Evolutionary conservation across 1,139 yeast species (phyloP).

Genomic region (Sugiyamaella sp.): DNA sequence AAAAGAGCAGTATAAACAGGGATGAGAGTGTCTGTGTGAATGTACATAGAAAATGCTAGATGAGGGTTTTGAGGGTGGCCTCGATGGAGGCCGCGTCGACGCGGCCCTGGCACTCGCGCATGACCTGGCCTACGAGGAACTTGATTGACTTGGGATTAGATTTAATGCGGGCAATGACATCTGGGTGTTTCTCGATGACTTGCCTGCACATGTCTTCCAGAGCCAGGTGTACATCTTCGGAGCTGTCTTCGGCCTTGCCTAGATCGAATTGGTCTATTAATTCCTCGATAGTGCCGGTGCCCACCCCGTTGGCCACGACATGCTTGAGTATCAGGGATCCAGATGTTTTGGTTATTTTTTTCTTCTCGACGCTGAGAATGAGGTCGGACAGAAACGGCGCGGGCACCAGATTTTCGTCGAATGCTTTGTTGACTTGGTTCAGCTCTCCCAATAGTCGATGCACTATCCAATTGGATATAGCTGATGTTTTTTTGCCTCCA

Average conservation of each 20-base stretch:
- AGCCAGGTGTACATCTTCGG: slow-evolving; percentile 47
- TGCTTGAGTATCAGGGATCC: slow-evolving; percentile 67
- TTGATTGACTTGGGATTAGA: slow-evolving; percentile 64
- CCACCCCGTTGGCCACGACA: slow-evolving; percentile 53
- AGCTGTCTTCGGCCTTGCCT: slow-evolving; percentile 41
- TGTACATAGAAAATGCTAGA: background rate
- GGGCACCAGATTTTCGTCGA: slow-evolving; percentile 46
- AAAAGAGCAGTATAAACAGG: too few relatives aligned
- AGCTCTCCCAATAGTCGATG: slow-evolving; percentile 79
- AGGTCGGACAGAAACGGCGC: slow-evolving; percentile 49
- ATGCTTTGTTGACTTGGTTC: slow-evolving; percentile 52
- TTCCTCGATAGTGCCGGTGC: slow-evolving; percentile 41
- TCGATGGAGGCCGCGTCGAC: slow-evolving; percentile 34
- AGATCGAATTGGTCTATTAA: slow-evolving; percentile 63
- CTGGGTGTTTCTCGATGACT: slow-evolving; percentile 55
- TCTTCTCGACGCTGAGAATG: slow-evolving; percentile 46
- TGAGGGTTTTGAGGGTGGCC: slow-evolving; percentile 14
- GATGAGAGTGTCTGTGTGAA: too few relatives aligned
- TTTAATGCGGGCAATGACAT: slow-evolving; percentile 58
- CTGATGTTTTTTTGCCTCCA: slow-evolving; percentile 32
- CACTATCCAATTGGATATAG: slow-evolving; percentile 78
- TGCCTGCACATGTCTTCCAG: slow-evolving; percentile 55
- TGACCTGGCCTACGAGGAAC: slow-evolving; percentile 80
- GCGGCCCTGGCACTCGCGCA: slow-evolving; percentile 72
- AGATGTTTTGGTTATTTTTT: slow-evolving; percentile 55